phyloP scores from a whole-genome alignment of 2,329 filamentous ascomycete species.

The Trichoderma aggressivum region DNA sequence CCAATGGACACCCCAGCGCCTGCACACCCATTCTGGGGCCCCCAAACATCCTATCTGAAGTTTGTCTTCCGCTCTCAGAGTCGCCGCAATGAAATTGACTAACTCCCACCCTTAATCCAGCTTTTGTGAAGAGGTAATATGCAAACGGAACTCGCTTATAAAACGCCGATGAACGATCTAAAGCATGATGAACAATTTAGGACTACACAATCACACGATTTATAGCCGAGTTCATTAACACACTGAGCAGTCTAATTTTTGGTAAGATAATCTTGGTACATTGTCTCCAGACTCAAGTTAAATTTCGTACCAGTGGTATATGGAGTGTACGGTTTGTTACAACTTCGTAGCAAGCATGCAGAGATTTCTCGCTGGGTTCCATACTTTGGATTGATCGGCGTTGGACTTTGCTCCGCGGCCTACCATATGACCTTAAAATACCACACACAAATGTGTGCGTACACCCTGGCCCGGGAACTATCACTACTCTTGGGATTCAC shows the following conservation, averaged over 20 bases:
- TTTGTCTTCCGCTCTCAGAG: slow-evolving; percentile 15
- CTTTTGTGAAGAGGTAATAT: too few relatives aligned
- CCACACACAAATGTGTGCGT: slow-evolving; percentile 36
- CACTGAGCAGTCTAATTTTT: background rate
- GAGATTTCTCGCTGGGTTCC: too few relatives aligned
- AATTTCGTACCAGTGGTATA: background rate
- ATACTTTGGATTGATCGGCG: slow-evolving; percentile 34
- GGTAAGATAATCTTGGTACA: background rate
- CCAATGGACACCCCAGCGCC: background rate
- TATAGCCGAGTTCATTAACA: too few relatives aligned
- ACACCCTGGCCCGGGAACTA: background rate
- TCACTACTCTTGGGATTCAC: too few relatives aligned
- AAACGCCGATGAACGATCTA: too few relatives aligned
- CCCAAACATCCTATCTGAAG: slow-evolving; percentile 34
- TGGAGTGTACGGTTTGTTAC: background rate
- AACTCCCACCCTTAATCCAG: too few relatives aligned
- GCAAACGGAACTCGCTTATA: too few relatives aligned
- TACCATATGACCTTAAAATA: slow-evolving; percentile 37
- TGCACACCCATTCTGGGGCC: slow-evolving; percentile 29
- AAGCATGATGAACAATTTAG: too few relatives aligned
- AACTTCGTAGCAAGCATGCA: background rate
- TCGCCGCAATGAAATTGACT: background rate
- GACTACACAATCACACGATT: too few relatives aligned
- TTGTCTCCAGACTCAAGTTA: background rate
- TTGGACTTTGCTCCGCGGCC: slow-evolving; percentile 32